Percentiles rank a stretch among this genome's conserved stretches.
phyloP scores from a whole-genome alignment of 768 basidiomycete species.

The Lactarius akahatsu region DNA sequence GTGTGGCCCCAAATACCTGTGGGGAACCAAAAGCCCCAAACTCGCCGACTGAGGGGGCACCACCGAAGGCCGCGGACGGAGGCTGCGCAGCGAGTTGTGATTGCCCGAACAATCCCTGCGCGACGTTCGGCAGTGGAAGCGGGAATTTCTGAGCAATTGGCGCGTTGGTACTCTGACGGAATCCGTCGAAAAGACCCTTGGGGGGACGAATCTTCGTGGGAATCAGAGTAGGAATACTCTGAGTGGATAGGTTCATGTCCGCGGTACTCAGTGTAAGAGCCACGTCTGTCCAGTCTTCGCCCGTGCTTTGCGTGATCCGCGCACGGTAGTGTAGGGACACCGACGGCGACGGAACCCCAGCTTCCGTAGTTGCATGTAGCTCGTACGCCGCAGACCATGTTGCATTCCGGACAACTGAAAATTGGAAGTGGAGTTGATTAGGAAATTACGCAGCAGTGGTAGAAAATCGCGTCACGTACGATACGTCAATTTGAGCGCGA shows the following conservation, averaged over 20 bases:
- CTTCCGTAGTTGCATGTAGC: slow-evolving; percentile 48
- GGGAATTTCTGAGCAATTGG: too few species aligned
- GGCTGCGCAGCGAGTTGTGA: background rate
- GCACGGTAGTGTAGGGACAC: slow-evolving; percentile 57
- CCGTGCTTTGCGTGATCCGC: slow-evolving; percentile 51
- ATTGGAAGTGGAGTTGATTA: background rate
- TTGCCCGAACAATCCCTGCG: background rate
- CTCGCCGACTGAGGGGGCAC: too few species aligned
- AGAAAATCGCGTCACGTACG: slow-evolving; percentile 38
- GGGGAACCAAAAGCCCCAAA: too few species aligned
- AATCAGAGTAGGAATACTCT: slow-evolving; percentile 34
- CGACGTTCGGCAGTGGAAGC: background rate
- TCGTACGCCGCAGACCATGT: slow-evolving; percentile 59
- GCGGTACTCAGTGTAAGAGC: slow-evolving; percentile 54
- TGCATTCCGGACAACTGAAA: slow-evolving; percentile 51
- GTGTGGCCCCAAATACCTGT: background rate
- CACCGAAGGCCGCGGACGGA: too few species aligned
- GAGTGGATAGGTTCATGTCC: slow-evolving; percentile 40
- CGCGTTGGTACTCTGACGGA: background rate
- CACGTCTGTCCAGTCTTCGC: slow-evolving; percentile 58
- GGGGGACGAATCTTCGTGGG: slow-evolving; percentile 22
- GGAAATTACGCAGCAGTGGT: background rate
- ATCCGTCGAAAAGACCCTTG: background rate
- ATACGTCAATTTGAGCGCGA: slow-evolving; percentile 53
- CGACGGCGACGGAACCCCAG: slow-evolving; percentile 43